phyloP scores from a whole-genome alignment of 768 basidiomycete genomes.

The Boletus fagicola region DNA sequence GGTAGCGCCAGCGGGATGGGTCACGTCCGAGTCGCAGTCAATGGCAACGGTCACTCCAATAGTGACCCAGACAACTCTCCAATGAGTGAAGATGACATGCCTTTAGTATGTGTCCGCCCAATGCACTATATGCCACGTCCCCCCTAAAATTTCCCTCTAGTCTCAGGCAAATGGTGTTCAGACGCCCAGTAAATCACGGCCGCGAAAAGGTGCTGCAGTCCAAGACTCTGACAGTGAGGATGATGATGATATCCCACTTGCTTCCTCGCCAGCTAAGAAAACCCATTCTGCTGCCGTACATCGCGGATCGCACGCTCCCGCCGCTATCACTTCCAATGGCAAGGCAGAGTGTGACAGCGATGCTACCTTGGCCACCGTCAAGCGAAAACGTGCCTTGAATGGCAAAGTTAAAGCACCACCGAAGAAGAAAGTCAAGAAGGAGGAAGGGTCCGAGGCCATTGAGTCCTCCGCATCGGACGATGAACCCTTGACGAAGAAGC shows the following conservation, averaged over 20 bases:
- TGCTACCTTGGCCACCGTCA: conserved; percentile 42
- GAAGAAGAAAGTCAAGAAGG: conserved; percentile 65
- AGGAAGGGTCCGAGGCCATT: conserved; percentile 32
- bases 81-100: conserved; percentile 72
- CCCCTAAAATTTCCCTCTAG: conserved; percentile 36
- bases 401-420: conserved; percentile 52
- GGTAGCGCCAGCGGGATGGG: conserved; percentile 44
- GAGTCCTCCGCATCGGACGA: conserved; percentile 34
- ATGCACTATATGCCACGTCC: conserved; percentile 1
- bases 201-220: conserved; percentile 55
- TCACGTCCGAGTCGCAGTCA: conserved; percentile 38
- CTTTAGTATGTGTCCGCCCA: conserved; percentile 51
- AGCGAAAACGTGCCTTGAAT: conserved; percentile 45
- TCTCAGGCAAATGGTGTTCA: conserved; percentile 57
- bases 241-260: conserved; percentile 64
- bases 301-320: conserved; percentile 39
- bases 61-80: conserved; percentile 41
- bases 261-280: conserved; percentile 67
- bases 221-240: conserved; percentile 62
- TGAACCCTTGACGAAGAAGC: conserved; percentile 34
- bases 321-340: conserved; percentile 38
- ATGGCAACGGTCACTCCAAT: conserved; percentile 42
- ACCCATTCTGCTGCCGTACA: conserved; percentile 38
- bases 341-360: conserved; percentile 40
- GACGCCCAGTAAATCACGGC: conserved; percentile 30